Evolutionary conservation across 192 early-diverging fungal genomes (phyloP).

Genomic region (Gamsiella multidivaricata): DNA sequence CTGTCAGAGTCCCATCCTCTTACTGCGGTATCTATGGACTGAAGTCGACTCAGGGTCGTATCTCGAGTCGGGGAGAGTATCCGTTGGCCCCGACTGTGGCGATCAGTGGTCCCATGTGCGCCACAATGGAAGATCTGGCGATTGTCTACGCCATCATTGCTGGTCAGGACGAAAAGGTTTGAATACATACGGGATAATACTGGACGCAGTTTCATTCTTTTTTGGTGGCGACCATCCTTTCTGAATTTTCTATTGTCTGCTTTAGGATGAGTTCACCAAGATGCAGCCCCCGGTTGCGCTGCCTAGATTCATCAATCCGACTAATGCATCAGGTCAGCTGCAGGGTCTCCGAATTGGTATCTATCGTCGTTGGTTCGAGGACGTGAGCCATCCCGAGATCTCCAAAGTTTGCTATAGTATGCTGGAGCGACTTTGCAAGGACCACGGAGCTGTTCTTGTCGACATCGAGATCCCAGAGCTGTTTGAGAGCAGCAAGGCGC

Average conservation of each 20-base stretch:
- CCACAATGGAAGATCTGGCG: conserved; percentile 74
- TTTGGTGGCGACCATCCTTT: too few relatives aligned
- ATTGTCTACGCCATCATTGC: conserved; percentile 73
- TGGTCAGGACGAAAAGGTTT: conserved; percentile 63
- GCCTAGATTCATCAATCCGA: conserved; percentile 4
- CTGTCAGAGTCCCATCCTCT: conserved; percentile 72
- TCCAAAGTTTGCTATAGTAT: conserved; percentile 38
- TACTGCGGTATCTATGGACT: conserved; percentile 82
- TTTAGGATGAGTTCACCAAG: conserved; percentile 58
- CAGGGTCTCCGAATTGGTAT: conserved; percentile 69
- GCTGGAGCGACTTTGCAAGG: conserved; percentile 44
- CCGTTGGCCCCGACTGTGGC: conserved; percentile 66
- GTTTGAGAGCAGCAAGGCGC: conserved; percentile 65
- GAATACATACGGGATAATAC: not conserved
- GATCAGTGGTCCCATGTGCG: conserved; percentile 75
- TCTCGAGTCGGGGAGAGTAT: conserved; percentile 65
- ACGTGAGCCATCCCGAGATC: conserved; percentile 53
- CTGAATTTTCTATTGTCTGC: not conserved
- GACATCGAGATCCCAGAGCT: conserved; percentile 72
- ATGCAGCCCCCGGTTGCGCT: conserved; percentile 64
- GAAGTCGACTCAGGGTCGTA: conserved; percentile 76
- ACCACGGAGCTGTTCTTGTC: conserved; percentile 69
- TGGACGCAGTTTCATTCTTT: too few relatives aligned
- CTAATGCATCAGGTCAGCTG: conserved; percentile 38
- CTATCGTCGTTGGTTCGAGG: conserved; percentile 60